phyloP scores from a whole-genome alignment of 202 grass and related monocot genomes.

The Panicum virgatum region DNA sequence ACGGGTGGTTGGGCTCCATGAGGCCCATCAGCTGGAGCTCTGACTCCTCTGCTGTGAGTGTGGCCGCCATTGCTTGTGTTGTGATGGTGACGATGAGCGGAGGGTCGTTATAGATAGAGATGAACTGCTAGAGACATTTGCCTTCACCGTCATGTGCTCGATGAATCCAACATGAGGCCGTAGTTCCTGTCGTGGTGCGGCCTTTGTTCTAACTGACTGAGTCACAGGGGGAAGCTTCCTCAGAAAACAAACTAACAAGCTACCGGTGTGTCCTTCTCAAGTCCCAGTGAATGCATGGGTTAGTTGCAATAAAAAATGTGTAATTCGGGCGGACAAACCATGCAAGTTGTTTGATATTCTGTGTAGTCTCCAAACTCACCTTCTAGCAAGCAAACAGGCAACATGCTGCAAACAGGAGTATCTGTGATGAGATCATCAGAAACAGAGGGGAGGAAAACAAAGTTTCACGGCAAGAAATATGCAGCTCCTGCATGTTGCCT shows the following conservation, averaged over 20 bases:
- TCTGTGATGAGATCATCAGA: neutral
- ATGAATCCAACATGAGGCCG: neutral
- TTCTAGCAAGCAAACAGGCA: neutral
- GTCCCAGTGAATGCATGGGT: neutral
- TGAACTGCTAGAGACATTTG: neutral
- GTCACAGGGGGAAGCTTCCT: neutral
- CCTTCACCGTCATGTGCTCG: neutral
- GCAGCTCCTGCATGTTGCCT: neutral
- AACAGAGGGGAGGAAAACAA: neutral
- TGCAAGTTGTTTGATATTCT: neutral
- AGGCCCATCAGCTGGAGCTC: neutral
- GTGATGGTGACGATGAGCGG: neutral
- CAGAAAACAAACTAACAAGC: neutral
- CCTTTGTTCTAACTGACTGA: neutral
- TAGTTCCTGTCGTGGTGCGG: neutral
- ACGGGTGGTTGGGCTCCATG: neutral
- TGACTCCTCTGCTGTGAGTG: neutral
- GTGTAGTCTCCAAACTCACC: neutral
- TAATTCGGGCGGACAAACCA: neutral
- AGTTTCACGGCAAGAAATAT: neutral
- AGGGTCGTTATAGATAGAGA: neutral
- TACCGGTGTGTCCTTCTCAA: neutral
- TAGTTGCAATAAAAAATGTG: neutral
- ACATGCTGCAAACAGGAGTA: too few species aligned
- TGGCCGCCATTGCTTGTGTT: neutral